phyloP scores from a whole-genome alignment of 2,329 filamentous ascomycete genomes.

The Leptodontidium sp. region DNA sequence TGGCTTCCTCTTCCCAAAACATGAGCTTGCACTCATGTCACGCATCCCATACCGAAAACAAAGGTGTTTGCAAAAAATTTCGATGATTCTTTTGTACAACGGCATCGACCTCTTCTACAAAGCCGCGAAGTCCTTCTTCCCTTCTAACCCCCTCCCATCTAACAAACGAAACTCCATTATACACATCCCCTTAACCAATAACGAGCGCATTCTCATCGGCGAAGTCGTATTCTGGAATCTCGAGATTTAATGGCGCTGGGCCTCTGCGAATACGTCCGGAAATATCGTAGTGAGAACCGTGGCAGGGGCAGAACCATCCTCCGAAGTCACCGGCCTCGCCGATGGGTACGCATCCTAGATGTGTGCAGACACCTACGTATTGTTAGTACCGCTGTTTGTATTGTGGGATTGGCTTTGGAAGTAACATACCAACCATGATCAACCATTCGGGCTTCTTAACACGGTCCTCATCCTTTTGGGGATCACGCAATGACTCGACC shows the following conservation, averaged over 20 bases:
- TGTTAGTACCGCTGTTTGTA: conserved; percentile 17
- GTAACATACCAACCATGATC: conserved; percentile 85
- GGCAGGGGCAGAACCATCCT: conserved; percentile 99
- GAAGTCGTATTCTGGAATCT: conserved; percentile 93
- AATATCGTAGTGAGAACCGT: conserved; percentile 99
- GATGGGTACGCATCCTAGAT: conserved; percentile 98
- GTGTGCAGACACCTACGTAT: conserved; percentile 90
- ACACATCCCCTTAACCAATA: conserved; percentile 75
- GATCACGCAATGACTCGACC: conserved; percentile 85
- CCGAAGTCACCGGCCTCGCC: conserved; percentile 98
- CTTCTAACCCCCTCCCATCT: conserved; percentile 20
- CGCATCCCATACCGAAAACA: neutral
- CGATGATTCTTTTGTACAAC: conserved; percentile 47
- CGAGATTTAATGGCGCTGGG: conserved; percentile 95
- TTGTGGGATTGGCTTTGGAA: too few species aligned
- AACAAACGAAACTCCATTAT: conserved; percentile 27
- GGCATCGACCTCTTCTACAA: conserved; percentile 49
- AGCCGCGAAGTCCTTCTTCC: conserved; percentile 48
- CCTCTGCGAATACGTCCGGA: conserved; percentile 98
- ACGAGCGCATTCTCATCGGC: conserved; percentile 86
- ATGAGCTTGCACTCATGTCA: neutral
- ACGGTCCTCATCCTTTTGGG: conserved; percentile 88
- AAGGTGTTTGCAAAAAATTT: conserved; percentile 28
- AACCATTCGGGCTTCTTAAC: conserved; percentile 99
- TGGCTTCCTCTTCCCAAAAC: neutral